Percentiles rank a stretch among this genome's conserved stretches.
Conservation (phyloP, 169 alveolate genomes). For the Cryptosporidium meleagridis region DNA sequence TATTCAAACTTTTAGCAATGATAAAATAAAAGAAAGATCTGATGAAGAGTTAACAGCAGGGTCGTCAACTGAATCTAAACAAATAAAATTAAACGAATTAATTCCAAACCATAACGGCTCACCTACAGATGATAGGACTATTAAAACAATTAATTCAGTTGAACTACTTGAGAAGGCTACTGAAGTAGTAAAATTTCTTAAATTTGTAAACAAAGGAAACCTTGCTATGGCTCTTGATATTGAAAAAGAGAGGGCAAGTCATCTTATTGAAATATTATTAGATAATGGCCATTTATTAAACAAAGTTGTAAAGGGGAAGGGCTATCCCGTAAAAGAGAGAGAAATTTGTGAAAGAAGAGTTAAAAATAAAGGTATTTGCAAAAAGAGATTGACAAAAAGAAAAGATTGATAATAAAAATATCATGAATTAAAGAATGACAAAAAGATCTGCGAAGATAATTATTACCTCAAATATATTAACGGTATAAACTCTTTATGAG, state of each 20-base stretch:
- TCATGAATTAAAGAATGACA: slow-evolving; percentile 64
- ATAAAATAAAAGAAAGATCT: neutral
- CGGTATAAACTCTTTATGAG: slow-evolving; percentile 16
- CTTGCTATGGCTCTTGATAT: slow-evolving; percentile 75
- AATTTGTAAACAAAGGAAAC: slow-evolving; percentile 55
- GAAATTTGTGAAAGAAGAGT: slow-evolving; percentile 15
- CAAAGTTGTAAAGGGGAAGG: slow-evolving; percentile 22
- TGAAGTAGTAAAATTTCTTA: slow-evolving; percentile 60
- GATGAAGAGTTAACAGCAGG: slow-evolving; percentile 25
- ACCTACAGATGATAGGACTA: slow-evolving; percentile 42
- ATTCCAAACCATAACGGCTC: neutral
- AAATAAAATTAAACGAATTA: neutral
- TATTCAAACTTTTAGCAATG: neutral
- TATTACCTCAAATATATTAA: slow-evolving; percentile 46
- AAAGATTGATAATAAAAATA: neutral
- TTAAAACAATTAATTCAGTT: slow-evolving; percentile 26
- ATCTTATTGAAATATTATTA: slow-evolving; percentile 37
- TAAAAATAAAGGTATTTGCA: slow-evolving; percentile 28
- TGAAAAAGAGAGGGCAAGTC: slow-evolving; percentile 54
- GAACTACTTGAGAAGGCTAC: slow-evolving; percentile 55
- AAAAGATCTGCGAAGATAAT: neutral
- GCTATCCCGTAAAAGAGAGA: slow-evolving; percentile 24
- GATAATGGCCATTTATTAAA: slow-evolving; percentile 29
- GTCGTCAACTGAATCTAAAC: slow-evolving; percentile 4
- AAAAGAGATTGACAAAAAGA: neutral